Percentiles rank a stretch among this genome's conserved stretches.
These are phyloP conservation scores for Monosporascus sp. DNA, from an alignment of 2,329 filamentous ascomycete species.

Conservation along the genomic window DNA sequence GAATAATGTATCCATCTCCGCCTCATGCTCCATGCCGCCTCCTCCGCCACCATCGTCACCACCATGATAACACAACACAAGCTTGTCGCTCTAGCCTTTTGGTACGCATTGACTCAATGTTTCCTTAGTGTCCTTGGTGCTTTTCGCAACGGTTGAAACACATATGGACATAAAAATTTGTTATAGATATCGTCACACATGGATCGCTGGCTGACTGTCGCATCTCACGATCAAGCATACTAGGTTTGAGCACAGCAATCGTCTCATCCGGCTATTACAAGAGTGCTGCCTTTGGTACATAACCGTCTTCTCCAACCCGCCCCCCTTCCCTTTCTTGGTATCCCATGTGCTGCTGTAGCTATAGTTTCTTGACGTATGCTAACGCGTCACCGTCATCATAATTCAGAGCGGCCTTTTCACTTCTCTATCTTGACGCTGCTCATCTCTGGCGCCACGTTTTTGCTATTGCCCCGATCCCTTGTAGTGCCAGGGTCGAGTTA, in stretches of 20 bases:
- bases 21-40: too few relatives aligned
- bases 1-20: too few relatives aligned
- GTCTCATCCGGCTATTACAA: background rate
- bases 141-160: background rate
- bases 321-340: background rate
- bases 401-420: conserved; percentile 29
- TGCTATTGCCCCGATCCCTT: conserved; percentile 11
- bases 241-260: background rate
- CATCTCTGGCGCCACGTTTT: conserved; percentile 16
- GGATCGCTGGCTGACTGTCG: too few relatives aligned
- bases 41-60: too few relatives aligned
- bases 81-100: background rate
- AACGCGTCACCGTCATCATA: background rate
- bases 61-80: background rate
- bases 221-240: background rate
- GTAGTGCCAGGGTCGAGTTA: conserved; percentile 7
- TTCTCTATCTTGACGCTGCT: conserved; percentile 27
- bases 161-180: background rate
- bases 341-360: background rate
- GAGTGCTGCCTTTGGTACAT: background rate
- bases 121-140: background rate
- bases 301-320: background rate
- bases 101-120: background rate
- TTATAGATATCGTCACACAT: background rate
- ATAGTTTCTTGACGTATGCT: background rate